phyloP scores from a whole-genome alignment of 2,329 filamentous ascomycete genomes.

The Pyrenochaeta sp. region DNA sequence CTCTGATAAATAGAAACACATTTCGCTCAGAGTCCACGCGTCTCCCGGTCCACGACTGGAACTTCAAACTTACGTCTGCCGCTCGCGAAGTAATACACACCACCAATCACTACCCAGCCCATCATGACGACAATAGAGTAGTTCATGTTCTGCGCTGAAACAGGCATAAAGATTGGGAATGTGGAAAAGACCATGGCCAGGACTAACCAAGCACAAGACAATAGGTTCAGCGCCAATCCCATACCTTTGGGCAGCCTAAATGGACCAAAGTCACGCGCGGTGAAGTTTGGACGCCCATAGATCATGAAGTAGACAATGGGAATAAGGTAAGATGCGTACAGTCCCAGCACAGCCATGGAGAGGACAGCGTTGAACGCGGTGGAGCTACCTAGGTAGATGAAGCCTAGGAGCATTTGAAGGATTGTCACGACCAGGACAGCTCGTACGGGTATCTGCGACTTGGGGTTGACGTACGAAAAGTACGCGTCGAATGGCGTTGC shows the following conservation, averaged over 20 bases:
- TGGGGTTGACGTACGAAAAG: constrained; percentile 47
- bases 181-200: constrained; percentile 57
- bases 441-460: constrained; percentile 46
- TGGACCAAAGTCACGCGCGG: constrained; percentile 14
- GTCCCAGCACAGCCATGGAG: constrained; percentile 54
- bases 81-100: constrained; percentile 43
- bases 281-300: constrained; percentile 42
- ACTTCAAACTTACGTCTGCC: constrained; percentile 37
- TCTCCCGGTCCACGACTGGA: constrained; percentile 26
- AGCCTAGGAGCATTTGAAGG: constrained; percentile 35
- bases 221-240: constrained; percentile 51
- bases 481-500: constrained; percentile 48
- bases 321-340: constrained; percentile 57
- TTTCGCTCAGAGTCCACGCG: constrained; percentile 17
- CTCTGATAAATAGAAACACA: neutral
- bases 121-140: constrained; percentile 56
- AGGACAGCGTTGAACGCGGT: constrained; percentile 55
- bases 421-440: constrained; percentile 39
- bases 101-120: constrained; percentile 51
- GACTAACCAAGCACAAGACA: constrained; percentile 55
- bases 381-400: constrained; percentile 55
- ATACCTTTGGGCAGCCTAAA: constrained; percentile 41
- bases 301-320: constrained; percentile 52
- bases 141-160: constrained; percentile 57
- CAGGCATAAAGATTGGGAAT: constrained; percentile 54